phyloP scores from a whole-genome alignment of 257 asterid species.

The Datura wrightii region DNA sequence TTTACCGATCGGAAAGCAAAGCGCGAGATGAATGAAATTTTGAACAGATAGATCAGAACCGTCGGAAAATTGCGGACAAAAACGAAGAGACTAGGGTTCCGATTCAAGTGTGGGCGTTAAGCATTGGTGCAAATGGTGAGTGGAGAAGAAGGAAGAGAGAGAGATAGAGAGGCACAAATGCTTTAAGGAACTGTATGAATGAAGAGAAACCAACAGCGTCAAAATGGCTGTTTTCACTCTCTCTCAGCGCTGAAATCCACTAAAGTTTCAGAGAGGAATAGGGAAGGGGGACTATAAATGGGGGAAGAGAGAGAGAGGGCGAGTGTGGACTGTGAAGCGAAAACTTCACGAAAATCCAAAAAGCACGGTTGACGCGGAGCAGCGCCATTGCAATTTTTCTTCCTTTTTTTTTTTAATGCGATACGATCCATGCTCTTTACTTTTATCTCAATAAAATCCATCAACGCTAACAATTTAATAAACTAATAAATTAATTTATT shows the following conservation, averaged over 20 bases:
- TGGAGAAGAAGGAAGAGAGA: neutral
- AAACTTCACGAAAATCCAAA: constrained; percentile 27
- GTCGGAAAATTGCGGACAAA: neutral
- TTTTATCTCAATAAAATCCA: too few species aligned
- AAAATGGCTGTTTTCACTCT: neutral
- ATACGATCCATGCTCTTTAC: too few species aligned
- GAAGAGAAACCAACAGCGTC: neutral
- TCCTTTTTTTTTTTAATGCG: neutral
- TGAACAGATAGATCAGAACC: constrained; percentile 3
- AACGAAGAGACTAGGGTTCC: constrained; percentile 19
- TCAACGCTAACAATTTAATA: too few species aligned
- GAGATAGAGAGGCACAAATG: neutral
- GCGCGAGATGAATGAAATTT: constrained; percentile 36
- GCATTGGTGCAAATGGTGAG: constrained; percentile 11
- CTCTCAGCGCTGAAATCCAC: constrained; percentile 19
- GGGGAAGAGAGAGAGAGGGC: neutral
- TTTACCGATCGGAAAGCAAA: constrained; percentile 43
- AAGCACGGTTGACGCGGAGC: constrained; percentile 24
- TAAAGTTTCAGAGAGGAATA: neutral
- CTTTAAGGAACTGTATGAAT: neutral
- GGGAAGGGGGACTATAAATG: neutral
- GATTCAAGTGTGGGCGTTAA: neutral
- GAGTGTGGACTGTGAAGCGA: neutral
- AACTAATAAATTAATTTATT: too few species aligned
- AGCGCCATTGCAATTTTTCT: constrained; percentile 17